Percentiles rank a stretch among this genome's conserved stretches.
These are phyloP conservation scores for Solanum hybrid DNA, from an alignment of 305 asterid species.

Conservation along the genomic window DNA sequence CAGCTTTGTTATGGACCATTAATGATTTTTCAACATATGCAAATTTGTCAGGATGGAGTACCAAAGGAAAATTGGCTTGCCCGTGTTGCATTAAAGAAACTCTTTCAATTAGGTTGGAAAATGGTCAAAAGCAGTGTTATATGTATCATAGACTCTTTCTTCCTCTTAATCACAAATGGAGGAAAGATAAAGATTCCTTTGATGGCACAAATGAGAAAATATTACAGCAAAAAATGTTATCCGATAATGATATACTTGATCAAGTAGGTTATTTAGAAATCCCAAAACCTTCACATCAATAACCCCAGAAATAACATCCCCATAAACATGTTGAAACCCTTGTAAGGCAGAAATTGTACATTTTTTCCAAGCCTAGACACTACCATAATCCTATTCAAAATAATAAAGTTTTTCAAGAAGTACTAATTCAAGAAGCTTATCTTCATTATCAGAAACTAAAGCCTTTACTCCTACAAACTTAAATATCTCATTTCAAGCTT, in stretches of 20 bases:
- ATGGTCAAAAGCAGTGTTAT: not conserved
- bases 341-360: conserved; percentile 66
- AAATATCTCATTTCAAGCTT: too few species aligned
- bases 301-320: conserved; percentile 43
- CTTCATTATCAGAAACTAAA: conserved; percentile 33
- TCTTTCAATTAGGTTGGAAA: not conserved
- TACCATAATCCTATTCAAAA: conserved; percentile 52
- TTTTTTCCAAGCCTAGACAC: conserved; percentile 79
- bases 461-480: too few species aligned
- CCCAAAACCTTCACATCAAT: conserved; percentile 44
- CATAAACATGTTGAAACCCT: conserved; percentile 74
- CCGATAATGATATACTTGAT: not conserved
- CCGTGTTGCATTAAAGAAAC: not conserved
- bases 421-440: conserved; percentile 51
- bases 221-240: not conserved
- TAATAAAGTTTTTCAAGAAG: conserved; percentile 71
- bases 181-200: not conserved
- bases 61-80: not conserved
- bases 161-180: not conserved
- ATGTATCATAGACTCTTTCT: not conserved
- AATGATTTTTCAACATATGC: not conserved
- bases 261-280: not conserved
- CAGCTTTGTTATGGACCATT: not conserved
- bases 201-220: not conserved
- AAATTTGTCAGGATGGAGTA: not conserved